A percentile compares a stretch with the other conserved stretches of the same genome.
Evolutionary conservation across 2,329 filamentous ascomycete genomes (phyloP).

Genomic region (Elsinoe arachidis): DNA sequence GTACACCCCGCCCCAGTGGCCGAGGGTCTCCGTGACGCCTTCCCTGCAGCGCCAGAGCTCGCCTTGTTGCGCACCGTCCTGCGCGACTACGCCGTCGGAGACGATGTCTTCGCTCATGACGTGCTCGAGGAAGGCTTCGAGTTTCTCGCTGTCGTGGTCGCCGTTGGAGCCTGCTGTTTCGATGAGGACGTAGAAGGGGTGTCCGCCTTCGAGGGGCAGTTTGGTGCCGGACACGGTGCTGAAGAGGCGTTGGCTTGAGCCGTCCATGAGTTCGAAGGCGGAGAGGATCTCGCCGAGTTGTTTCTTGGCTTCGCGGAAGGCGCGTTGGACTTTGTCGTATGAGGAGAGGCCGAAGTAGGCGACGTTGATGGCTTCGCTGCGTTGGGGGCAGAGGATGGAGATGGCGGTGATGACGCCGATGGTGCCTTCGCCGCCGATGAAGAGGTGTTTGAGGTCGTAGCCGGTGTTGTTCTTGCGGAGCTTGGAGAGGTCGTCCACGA

Average conservation of each 20-base stretch:
- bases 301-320: slow-evolving; percentile 80
- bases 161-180: slow-evolving; percentile 93
- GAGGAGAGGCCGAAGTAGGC: slow-evolving; percentile 88
- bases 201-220: slow-evolving; percentile 68
- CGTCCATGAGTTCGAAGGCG: slow-evolving; percentile 96
- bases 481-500: slow-evolving; percentile 79
- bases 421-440: slow-evolving; percentile 92
- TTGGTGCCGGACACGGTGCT: slow-evolving; percentile 65
- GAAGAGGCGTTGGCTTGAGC: slow-evolving; percentile 69
- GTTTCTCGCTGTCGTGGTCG: slow-evolving; percentile 86
- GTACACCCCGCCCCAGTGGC: slow-evolving; percentile 90
- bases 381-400: slow-evolving; percentile 80
- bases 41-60: slow-evolving; percentile 88
- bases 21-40: slow-evolving; percentile 79
- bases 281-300: slow-evolving; percentile 93
- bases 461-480: slow-evolving; percentile 98
- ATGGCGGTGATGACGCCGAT: slow-evolving; percentile 89
- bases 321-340: slow-evolving; percentile 77
- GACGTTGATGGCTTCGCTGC: slow-evolving; percentile 82
- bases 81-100: slow-evolving; percentile 78
- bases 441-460: slow-evolving; percentile 93
- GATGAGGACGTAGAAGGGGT: slow-evolving; percentile 93
- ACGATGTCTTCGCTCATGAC: slow-evolving; percentile 86
- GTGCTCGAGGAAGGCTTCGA: slow-evolving; percentile 81
- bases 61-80: slow-evolving; percentile 83